Evolutionary conservation across 2,329 filamentous ascomycete species (phyloP), one percentile per base, ranked within the genome.

Genomic region (Niveomyces coronatus): DNA sequence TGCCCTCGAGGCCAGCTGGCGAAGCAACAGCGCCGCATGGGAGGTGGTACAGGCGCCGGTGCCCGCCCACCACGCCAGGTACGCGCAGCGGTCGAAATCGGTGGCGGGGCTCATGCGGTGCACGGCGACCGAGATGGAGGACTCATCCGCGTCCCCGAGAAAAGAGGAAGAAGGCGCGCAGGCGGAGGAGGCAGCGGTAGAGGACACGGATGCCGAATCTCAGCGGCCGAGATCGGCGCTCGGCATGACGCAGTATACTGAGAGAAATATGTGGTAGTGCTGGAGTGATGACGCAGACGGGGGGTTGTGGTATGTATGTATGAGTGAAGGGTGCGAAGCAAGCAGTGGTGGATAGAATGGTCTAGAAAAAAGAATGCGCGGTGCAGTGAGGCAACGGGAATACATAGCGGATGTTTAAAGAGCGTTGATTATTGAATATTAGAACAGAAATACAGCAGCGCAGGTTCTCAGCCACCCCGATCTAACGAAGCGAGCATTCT

Each of bases 221-320:
- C 37, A 39, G 18, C 31, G 31, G 11, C 37, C 37, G 18, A 30
- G 37, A 15, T 39, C 37, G 11, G 31, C 37, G 15, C 16, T 13
- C 16, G 31, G 37, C 6, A 18, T 39, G 4, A 19, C 23, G 24
- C 37, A 39, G 24, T 16, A 34, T 9, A 34, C 31, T 15, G 31
- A 15, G 5, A 23, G 34, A 15, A 34, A 30, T 27, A 24, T 34
- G 31, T 39, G 37, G 37, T 39, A n/a, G n/a, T n/a, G n/a, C n/a
- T n/a, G n/a, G n/a, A n/a, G n/a, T n/a, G n/a, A n/a, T n/a, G n/a
- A n/a, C n/a, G n/a, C n/a, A n/a, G n/a, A n/a, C n/a, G n/a, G n/a
- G n/a, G 18, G 31, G 13, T 51, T 43, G 22, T 7, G 22, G 41
- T 56, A 47, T n/a, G n/a, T n/a, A n/a, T n/a, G n/a, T n/a, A n/a